Evolutionary conservation across 1,284 basidiomycete species (phyloP).

Genomic region (Heterobasidion irregulare): DNA sequence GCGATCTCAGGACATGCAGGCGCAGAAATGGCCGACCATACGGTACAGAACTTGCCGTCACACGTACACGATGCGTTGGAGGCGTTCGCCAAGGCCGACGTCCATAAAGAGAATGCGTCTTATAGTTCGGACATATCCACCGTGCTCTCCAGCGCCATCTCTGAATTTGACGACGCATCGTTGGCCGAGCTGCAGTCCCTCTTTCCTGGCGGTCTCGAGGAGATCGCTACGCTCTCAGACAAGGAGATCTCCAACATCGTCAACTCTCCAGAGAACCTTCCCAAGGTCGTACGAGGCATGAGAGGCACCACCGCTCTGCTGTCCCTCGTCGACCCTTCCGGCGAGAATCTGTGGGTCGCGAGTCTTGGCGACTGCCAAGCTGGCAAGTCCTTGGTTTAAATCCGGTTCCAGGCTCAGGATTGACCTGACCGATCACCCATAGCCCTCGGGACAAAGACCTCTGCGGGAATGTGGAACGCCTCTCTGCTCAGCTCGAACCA

Average conservation of each 20-base stretch:
- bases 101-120: neutral
- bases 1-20: conserved; percentile 20
- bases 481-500: conserved; percentile 22
- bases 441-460: conserved; percentile 1
- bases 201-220: conserved; percentile 20
- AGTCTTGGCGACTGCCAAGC: conserved; percentile 30
- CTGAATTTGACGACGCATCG: conserved; percentile 27
- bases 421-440: neutral
- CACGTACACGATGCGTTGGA: conserved; percentile 6
- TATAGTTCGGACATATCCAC: neutral
- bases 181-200: conserved; percentile 20
- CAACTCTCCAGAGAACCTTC: conserved; percentile 22
- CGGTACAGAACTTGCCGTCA: conserved; percentile 11
- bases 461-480: conserved; percentile 18
- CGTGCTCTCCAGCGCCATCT: neutral
- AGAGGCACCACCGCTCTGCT: conserved; percentile 27
- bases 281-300: conserved; percentile 24
- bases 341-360: conserved; percentile 26
- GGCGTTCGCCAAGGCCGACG: neutral
- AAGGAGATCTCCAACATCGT: conserved; percentile 29
- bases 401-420: neutral
- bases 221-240: conserved; percentile 21
- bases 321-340: conserved; percentile 21
- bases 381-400: conserved; percentile 13
- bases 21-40: conserved; percentile 16